Base-by-base conservation (phyloP, 306 rosid genomes). In the Gleditsia sinensis region DNA sequence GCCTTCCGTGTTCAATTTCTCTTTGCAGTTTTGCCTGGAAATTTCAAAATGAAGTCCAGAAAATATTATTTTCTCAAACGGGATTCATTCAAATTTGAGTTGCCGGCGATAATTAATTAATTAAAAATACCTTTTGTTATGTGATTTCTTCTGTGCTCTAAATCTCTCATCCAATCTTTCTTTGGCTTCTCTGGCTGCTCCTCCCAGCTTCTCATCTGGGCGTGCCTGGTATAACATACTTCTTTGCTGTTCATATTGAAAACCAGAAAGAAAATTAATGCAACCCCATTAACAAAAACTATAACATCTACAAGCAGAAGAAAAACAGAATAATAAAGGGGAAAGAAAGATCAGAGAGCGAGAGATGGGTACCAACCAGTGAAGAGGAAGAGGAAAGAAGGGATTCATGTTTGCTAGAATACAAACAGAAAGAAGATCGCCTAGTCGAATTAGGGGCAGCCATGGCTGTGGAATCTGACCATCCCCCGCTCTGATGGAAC, bases 131-230 rank as follows among this genome's bases (percentile, higher is more conserved):
- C 93, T 84, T 66, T 46, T 67, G 71, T 69, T 69, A 53, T 82
- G 70, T 21, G 88, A 67, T 78, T 77, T 83, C 77, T 81, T 81
- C 33, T 67, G 86, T 54, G 78, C 16, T 79, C 78, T 83, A 33
- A 92, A 64, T 82, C 85, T 92, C 49, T 80, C 88, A 84, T 92
- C 92, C 50, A 92, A 78, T 79, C 98, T 86, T 36, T 76, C 89
- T 70, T 83, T 92, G 58, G 96, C 96, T 74, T 84, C 90, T 84
- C 86, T 86, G 30, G 91, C 98, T 54, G 56, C 86, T 49, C 64
- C 86, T 5, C 77, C 91, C 76, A 90, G 82, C 54, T 71, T 78
- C 50, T 82, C 89, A 76, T 87, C 92, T 48, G 42, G 62, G 53
- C 78, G 49, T 56, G 83, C 45, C 45, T 70, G 83, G 53, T 66